These are phyloP conservation scores for Auxenochlorella pyrenoidosa DNA, from an alignment of 139 green algal species.

Conservation along the genomic window DNA sequence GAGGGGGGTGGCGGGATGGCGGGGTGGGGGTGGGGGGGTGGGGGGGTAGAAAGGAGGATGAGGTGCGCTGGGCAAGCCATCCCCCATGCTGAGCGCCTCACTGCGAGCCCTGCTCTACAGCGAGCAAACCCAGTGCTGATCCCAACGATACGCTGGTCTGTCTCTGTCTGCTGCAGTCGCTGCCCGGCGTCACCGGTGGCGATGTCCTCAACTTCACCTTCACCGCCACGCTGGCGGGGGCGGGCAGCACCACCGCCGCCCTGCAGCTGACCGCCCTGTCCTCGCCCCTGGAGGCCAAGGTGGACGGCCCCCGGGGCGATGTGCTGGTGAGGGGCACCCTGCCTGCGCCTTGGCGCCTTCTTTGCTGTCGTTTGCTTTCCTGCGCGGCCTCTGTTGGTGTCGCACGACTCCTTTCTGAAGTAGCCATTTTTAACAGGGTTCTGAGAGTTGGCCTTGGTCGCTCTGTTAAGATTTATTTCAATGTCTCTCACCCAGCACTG, in stretches of 20 bases:
- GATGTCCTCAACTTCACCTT: neutral
- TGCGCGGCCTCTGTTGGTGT: no score
- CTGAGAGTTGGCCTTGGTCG: no score
- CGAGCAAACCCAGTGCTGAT: neutral
- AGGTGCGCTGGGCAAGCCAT: no score
- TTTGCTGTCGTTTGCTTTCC: no score
- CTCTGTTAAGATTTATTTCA: no score
- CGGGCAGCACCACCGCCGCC: neutral
- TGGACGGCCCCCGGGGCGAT: constrained; percentile 1
- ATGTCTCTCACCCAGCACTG: no score
- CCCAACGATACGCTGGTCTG: no score
- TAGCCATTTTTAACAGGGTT: no score
- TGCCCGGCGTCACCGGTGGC: neutral
- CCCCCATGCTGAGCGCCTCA: no score
- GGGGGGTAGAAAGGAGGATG: neutral
- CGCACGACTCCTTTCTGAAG: no score
- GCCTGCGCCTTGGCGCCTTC: no score
- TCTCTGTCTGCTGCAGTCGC: neutral
- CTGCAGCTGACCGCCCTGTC: neutral
- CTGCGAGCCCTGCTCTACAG: neutral
- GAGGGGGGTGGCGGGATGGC: no score
- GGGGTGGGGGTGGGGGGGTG: neutral
- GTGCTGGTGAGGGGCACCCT: neutral
- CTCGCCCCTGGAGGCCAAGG: neutral
- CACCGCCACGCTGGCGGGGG: neutral